Evolutionary conservation across 345 rosid genomes (phyloP).

Genomic region (Populus pruinosa): DNA sequence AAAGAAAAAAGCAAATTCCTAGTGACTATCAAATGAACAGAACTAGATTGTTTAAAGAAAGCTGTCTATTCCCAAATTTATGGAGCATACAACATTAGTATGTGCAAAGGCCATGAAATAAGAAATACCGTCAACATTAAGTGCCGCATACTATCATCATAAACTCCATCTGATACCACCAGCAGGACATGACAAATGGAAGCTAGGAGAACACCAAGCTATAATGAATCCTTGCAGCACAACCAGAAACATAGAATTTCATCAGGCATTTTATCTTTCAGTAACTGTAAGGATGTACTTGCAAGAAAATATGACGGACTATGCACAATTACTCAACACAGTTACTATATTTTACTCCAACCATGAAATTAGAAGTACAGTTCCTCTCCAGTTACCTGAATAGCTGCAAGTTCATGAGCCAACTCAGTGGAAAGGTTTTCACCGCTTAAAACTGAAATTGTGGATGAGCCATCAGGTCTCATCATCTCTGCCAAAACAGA

Average conservation of each 20-base stretch:
- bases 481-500: conserved; percentile 74
- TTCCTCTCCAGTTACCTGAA: conserved; percentile 52
- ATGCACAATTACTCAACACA: neutral
- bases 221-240: conserved; percentile 55
- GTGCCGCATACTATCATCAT: conserved; percentile 58
- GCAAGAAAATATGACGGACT: neutral
- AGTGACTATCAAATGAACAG: neutral
- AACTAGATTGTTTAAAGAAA: neutral
- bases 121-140: conserved; percentile 58
- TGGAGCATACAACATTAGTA: neutral
- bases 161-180: conserved; percentile 79
- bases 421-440: conserved; percentile 73
- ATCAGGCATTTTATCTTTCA: conserved; percentile 22
- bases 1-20: no score
- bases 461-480: conserved; percentile 75
- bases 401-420: conserved; percentile 74
- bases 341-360: neutral
- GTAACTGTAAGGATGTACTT: neutral
- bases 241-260: conserved; percentile 18
- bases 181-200: conserved; percentile 79
- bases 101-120: conserved; percentile 6
- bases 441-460: conserved; percentile 55
- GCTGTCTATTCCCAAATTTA: no score
- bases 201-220: conserved; percentile 77
- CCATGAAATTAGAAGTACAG: neutral